phyloP scores from a whole-genome alignment of 2,329 filamentous ascomycete species.

The Fusarium goolgardi region DNA sequence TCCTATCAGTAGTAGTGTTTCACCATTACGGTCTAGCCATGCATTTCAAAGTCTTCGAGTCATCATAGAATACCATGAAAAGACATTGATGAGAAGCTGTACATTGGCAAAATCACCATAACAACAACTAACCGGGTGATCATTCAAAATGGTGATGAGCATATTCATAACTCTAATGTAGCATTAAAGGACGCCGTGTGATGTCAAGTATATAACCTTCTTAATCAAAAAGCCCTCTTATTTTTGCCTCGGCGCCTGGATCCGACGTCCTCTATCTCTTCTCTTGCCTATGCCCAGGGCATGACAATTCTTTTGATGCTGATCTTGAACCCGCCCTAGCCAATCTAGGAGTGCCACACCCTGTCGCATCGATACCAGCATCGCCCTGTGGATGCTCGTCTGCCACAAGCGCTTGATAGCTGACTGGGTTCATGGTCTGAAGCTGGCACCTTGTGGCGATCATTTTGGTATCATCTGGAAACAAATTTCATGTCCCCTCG shows the following conservation, averaged over 20 bases:
- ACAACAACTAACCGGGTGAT: background rate
- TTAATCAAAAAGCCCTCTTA: conserved; percentile 38
- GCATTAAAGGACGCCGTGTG: conserved; percentile 35
- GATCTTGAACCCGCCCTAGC: conserved; percentile 12
- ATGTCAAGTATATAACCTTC: conserved; percentile 41
- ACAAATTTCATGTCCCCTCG: conserved; percentile 36
- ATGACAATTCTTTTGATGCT: conserved; percentile 7
- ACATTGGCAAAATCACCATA: background rate
- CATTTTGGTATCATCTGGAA: conserved; percentile 44
- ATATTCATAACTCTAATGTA: conserved; percentile 35
- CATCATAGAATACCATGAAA: conserved; percentile 9
- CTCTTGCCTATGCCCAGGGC: conserved; percentile 14
- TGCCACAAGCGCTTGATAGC: conserved; percentile 20
- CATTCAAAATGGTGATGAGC: conserved; percentile 1
- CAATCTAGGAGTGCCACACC: conserved; percentile 10
- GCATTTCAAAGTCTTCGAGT: conserved; percentile 4
- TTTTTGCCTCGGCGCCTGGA: conserved; percentile 39
- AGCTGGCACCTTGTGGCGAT: conserved; percentile 25
- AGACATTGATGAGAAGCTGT: conserved; percentile 1
- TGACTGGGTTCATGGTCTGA: conserved; percentile 22
- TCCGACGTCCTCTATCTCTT: conserved; percentile 31
- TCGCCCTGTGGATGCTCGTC: conserved; percentile 21
- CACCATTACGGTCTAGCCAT: background rate
- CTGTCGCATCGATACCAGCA: conserved; percentile 20
- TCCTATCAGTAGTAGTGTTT: background rate